Evolutionary conservation across 345 rosid species (phyloP), one percentile per base, ranked within the genome.

Genomic region (Barbarea vulgaris): DNA sequence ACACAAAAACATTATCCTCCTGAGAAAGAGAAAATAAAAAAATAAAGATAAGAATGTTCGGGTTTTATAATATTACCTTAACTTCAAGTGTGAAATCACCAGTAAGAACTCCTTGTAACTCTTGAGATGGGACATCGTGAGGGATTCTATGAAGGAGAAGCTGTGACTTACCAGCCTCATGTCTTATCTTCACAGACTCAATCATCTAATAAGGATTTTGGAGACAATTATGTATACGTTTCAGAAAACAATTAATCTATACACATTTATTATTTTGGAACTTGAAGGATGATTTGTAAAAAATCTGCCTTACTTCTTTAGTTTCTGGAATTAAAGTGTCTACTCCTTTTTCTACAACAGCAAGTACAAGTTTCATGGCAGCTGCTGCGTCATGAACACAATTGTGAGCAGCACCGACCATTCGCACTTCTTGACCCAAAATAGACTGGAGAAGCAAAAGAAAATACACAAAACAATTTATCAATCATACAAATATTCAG

Each of bases 321-420:
- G 84, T 50, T 72, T 61, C 61, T 10, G 74, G 76, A 52, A 86
- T 61, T 7, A 65, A 58, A 67, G 64, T 71, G 69, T 83, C 86
- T 9, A 80, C 77, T 68, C 92, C 92, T 48, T 42, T 75, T 71
- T 91, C 88, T 15, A 88, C 76, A 74, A 65, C 75, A 37, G 97
- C 96, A 80, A 90, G 93, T 30, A 86, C 90, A 57, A 94, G 83
- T 69, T 86, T 91, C 98, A 94, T 90, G 42, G 96, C 95, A 75
- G 96, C 97, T 53, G 75, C 41, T 48, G 96, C 97, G 73, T 94
- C 98, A 52, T 91, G 95, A 36, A 86, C 60, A 73, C 97, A 94
- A 76, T 88, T 84, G 79, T 94, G 97, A 1, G 95, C 85, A 74
- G 93, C 82, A 36, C 85, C 91, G 30, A 39, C 54, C 80, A 85